Base-by-base conservation (phyloP, 1,139 yeast species). In the Pichia sp. region DNA sequence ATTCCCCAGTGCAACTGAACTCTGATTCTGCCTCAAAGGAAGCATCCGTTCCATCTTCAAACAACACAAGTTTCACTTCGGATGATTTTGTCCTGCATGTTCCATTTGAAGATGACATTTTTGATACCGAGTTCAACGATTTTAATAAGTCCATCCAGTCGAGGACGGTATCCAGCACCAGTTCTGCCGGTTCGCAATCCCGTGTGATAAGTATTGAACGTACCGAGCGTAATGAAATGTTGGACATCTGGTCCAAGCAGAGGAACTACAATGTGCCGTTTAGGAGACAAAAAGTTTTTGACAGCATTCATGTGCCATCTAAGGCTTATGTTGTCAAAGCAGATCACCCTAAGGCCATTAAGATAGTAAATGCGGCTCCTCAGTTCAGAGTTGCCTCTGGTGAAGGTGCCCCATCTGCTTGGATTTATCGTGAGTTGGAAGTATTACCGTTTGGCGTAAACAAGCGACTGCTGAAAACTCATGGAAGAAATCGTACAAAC, bases 241-340 rank as follows among this genome's bases (percentile, higher is more conserved):
- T 65, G 34, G 59, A 66, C 2, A 66, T 67, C 39, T 67, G 71
- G 71, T 64, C 67, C 26, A 58, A 60, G 5, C 71, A 67, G 54
- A 60, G 60, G 16, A 44, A 54, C 13, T 64, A 54, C 57, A 49
- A 58, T 41, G 42, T 58, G 18, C 49, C 62, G 9, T 50, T 54
- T 18, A 59, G 54, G 42, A 59, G 57, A 40, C 51, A 57, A 1
- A 53, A 55, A 7, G 59, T 58, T 31, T 65, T 63, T 55, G 66
- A 65, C 52, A 55, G 63, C 46, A 58, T 65, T 7, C 56, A 62
- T 44, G 60, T 62, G 37, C 68, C 67, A 12, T 56, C 55, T 16
- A 51, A 50, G 39, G 47, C 55, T 18, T 50, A 48, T 30, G 47
- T 62, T 23, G 60, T 62, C 18, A 52, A 47, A 13, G 49, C 52